Evolutionary conservation across 257 asterid species (phyloP).

Genomic region (Salvia rosmarinus): DNA sequence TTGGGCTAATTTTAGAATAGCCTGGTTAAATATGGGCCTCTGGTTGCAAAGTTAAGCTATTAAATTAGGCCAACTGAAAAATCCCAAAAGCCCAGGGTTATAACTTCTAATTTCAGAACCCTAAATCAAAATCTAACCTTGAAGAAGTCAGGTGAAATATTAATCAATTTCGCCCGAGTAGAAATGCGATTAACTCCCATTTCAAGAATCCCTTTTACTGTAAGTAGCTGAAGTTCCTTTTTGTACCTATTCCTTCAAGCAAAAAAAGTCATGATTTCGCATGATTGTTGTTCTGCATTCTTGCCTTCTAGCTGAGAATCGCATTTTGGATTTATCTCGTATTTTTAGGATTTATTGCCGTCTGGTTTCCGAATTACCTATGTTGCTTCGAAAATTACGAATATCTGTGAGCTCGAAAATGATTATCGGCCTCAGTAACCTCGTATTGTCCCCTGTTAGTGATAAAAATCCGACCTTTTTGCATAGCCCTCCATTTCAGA

Average conservation of each 20-base stretch:
- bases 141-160: conserved; percentile 8
- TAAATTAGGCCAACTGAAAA: not conserved
- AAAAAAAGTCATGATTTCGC: not conserved
- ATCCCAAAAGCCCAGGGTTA: not conserved
- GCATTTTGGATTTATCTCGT: not conserved
- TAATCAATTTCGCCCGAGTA: conserved; percentile 17
- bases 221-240: conserved; percentile 9
- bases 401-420: conserved; percentile 35
- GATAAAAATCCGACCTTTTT: conserved; percentile 24
- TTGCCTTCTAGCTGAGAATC: not conserved
- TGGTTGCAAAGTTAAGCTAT: not conserved
- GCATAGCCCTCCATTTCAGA: conserved; percentile 34
- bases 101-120: conserved; percentile 25
- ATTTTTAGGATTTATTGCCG: not conserved
- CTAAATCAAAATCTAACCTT: conserved; percentile 17
- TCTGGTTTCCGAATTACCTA: conserved; percentile 14
- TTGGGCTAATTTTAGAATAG: not conserved
- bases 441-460: conserved; percentile 26
- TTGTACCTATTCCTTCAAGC: not conserved
- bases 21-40: not conserved
- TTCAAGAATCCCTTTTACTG: not conserved
- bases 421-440: conserved; percentile 41
- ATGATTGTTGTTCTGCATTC: conserved; percentile 6
- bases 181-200: not conserved
- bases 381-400: conserved; percentile 45